Percentiles rank a stretch among this genome's conserved stretches.
Evolutionary conservation across 371 early-diverging fungal species (phyloP).

Genomic region (Blyttiomyces sp.): DNA sequence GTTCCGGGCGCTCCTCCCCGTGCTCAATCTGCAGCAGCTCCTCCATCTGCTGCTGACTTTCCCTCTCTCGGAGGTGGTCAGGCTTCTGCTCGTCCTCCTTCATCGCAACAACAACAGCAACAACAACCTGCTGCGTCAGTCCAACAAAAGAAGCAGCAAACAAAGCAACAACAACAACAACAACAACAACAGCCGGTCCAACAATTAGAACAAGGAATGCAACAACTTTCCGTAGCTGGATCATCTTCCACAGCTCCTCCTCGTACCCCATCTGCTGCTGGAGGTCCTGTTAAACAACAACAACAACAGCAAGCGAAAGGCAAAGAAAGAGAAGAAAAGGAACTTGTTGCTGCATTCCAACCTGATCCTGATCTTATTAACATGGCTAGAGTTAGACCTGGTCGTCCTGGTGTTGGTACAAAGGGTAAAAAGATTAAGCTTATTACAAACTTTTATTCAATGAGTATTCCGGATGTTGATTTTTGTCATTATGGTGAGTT

Average conservation of each 20-base stretch:
- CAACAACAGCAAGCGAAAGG: not conserved
- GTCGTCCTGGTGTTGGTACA: constrained; percentile 17
- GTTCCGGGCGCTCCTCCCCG: not conserved
- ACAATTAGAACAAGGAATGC: too few species aligned
- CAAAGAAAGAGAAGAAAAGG: not conserved
- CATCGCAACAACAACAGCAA: not conserved
- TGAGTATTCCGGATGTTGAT: constrained; percentile 21
- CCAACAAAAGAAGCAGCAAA: too few species aligned
- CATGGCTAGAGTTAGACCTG: constrained; percentile 15
- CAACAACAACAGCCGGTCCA: too few species aligned
- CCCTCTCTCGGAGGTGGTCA: not conserved
- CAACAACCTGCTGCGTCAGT: too few species aligned
- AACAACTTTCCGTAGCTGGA: not conserved
- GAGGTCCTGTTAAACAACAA: not conserved
- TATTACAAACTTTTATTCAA: constrained; percentile 19
- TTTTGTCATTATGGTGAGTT: constrained; percentile 24
- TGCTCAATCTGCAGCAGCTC: not conserved
- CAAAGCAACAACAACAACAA: too few species aligned
- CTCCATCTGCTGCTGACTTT: not conserved
- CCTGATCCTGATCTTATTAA: constrained; percentile 6
- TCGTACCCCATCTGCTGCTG: not conserved
- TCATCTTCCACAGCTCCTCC: not conserved
- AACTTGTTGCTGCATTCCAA: not conserved
- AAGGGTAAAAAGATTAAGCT: constrained; percentile 21
- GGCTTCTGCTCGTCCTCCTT: not conserved